Percentiles rank a stretch among this genome's conserved stretches.
Evolutionary conservation across 1,284 basidiomycete genomes (phyloP).

Genomic region (Agroathelia rolfsii): DNA sequence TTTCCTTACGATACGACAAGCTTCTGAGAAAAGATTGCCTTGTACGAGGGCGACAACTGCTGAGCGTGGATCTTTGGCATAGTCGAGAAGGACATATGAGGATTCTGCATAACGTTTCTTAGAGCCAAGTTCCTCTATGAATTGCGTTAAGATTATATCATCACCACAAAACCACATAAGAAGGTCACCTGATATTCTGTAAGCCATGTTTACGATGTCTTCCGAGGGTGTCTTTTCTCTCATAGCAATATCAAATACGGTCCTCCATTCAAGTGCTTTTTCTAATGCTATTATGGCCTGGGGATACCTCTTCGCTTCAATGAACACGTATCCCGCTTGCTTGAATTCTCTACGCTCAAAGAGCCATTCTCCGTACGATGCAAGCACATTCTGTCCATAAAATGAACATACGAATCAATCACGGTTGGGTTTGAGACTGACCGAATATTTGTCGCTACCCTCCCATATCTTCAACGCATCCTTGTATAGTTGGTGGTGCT

Average conservation of each 20-base stretch:
- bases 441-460: slow-evolving; percentile 52
- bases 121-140: slow-evolving; percentile 66
- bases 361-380: slow-evolving; percentile 82
- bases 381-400: slow-evolving; percentile 44
- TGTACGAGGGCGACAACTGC: slow-evolving; percentile 71
- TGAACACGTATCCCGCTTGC: slow-evolving; percentile 79
- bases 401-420: slow-evolving; percentile 3
- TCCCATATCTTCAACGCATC: slow-evolving; percentile 68
- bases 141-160: slow-evolving; percentile 4
- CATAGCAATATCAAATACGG: slow-evolving; percentile 76
- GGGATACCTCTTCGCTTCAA: slow-evolving; percentile 46
- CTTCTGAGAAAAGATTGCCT: slow-evolving; percentile 81
- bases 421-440: slow-evolving; percentile 22
- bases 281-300: slow-evolving; percentile 85
- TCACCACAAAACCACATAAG: slow-evolving; percentile 1
- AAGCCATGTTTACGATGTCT: slow-evolving; percentile 53
- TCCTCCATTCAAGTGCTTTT: slow-evolving; percentile 81
- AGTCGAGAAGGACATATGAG: slow-evolving; percentile 79
- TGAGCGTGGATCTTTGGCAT: slow-evolving; percentile 71
- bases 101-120: slow-evolving; percentile 79
- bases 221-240: slow-evolving; percentile 34
- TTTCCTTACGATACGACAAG: slow-evolving; percentile 75
- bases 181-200: slow-evolving; percentile 63
- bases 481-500: slow-evolving; percentile 71
- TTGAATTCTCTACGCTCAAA: slow-evolving; percentile 77